Percentiles rank a stretch among this genome's conserved stretches.
phyloP scores from a whole-genome alignment of 768 basidiomycete genomes.

The Pulveroboletus ravenelii region DNA sequence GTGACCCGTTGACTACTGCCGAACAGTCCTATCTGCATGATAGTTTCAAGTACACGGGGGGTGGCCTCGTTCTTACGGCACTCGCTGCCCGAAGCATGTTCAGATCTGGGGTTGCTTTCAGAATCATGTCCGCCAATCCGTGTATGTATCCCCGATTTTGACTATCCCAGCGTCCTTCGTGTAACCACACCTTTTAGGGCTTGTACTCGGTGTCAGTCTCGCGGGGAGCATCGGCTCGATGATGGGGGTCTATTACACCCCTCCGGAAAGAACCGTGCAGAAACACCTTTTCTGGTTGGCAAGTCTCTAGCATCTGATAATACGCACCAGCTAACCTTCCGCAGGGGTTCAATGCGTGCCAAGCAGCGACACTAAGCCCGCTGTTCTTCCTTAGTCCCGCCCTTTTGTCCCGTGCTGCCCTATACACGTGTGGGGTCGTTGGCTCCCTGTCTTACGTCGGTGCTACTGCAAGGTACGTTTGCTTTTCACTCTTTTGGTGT shows the following conservation, averaged over 20 bases:
- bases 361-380: constrained; percentile 82
- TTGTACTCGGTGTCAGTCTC: constrained; percentile 77
- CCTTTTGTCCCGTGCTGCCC: constrained; percentile 77
- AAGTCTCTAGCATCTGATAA: constrained; percentile 21
- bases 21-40: constrained; percentile 72
- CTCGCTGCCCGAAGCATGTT: constrained; percentile 77
- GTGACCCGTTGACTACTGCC: constrained; percentile 54
- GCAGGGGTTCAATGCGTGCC: constrained; percentile 80
- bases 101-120: constrained; percentile 58
- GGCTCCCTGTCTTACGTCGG: constrained; percentile 84
- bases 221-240: constrained; percentile 79
- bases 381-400: constrained; percentile 87
- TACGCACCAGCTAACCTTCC: constrained; percentile 1
- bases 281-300: constrained; percentile 83
- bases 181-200: constrained; percentile 42
- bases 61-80: constrained; percentile 72
- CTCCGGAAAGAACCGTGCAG: constrained; percentile 69
- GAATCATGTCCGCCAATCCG: constrained; percentile 80
- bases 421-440: constrained; percentile 86
- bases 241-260: constrained; percentile 76
- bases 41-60: constrained; percentile 80
- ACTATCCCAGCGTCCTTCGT: neutral
- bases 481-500: neutral
- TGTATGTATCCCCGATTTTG: constrained; percentile 40
- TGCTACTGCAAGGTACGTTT: constrained; percentile 69